Conservation (phyloP, 768 basidiomycete species). For the Podaxis sp. region DNA sequence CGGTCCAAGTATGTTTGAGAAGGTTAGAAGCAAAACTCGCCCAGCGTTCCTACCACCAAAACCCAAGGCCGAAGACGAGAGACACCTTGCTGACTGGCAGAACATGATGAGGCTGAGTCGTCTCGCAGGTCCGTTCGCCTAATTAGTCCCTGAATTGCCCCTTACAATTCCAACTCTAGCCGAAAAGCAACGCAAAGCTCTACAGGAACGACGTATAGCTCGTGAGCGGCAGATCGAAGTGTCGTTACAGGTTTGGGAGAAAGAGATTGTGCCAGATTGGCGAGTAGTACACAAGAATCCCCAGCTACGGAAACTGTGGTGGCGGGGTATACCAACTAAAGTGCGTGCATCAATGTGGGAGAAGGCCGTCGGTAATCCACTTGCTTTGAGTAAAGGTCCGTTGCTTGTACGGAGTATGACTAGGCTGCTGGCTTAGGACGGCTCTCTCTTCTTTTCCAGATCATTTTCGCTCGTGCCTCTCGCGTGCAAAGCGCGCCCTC, state of each 20-base stretch:
- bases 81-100: conserved; percentile 84
- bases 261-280: conserved; percentile 80
- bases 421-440: not conserved
- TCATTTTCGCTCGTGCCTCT: conserved; percentile 63
- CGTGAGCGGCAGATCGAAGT: conserved; percentile 70
- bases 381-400: conserved; percentile 78
- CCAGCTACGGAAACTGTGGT: conserved; percentile 71
- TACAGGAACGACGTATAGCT: conserved; percentile 56
- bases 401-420: not conserved
- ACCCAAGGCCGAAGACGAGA: conserved; percentile 66
- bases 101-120: conserved; percentile 84
- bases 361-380: conserved; percentile 75
- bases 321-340: conserved; percentile 83
- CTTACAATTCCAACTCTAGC: conserved; percentile 34
- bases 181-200: conserved; percentile 61
- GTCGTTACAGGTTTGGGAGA: conserved; percentile 72
- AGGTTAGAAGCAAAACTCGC: conserved; percentile 80
- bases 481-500: conserved; percentile 71
- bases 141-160: not conserved
- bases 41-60: conserved; percentile 86
- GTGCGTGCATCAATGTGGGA: conserved; percentile 81
- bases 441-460: conserved; percentile 37
- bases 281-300: conserved; percentile 64
- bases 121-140: conserved; percentile 52
- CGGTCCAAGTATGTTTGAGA: conserved; percentile 72